phyloP scores from a whole-genome alignment of 1,284 basidiomycete species.

The Leccinum pachyderme region DNA sequence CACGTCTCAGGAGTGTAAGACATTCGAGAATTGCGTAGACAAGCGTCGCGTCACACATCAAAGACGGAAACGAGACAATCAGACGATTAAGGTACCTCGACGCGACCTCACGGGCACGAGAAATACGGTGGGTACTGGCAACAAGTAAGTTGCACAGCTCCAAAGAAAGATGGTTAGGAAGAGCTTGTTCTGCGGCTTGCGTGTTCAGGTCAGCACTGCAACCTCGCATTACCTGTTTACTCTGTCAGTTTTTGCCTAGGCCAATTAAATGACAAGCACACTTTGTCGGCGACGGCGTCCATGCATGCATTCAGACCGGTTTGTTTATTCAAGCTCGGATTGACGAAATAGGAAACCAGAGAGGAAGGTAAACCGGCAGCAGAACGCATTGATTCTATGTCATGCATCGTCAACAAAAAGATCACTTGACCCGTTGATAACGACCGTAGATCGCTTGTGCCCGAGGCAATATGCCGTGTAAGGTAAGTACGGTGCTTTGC shows the following conservation, averaged over 20 bases:
- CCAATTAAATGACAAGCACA: conserved; percentile 30
- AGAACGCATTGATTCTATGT: conserved; percentile 88
- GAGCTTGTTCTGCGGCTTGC: conserved; percentile 76
- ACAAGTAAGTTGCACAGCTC: conserved; percentile 81
- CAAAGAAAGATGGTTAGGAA: conserved; percentile 69
- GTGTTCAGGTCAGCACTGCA: conserved; percentile 69
- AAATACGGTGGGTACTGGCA: conserved; percentile 80
- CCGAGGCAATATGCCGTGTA: conserved; percentile 66
- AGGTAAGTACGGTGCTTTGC: conserved; percentile 65
- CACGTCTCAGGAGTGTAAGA: conserved; percentile 82
- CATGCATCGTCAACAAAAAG: conserved; percentile 85
- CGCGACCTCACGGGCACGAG: conserved; percentile 80
- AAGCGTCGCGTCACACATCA: conserved; percentile 88
- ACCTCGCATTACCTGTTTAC: conserved; percentile 64
- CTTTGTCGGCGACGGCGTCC: conserved; percentile 86
- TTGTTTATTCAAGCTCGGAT: conserved; percentile 81
- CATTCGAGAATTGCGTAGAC: conserved; percentile 91
- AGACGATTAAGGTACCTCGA: conserved; percentile 82
- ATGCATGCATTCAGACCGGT: conserved; percentile 69
- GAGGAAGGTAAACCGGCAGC: conserved; percentile 80
- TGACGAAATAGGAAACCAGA: conserved; percentile 86
- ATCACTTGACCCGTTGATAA: conserved; percentile 85
- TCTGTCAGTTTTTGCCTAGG: conserved; percentile 10
- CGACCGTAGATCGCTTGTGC: conserved; percentile 70
- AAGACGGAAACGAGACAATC: conserved; percentile 89